phyloP scores from a whole-genome alignment of 495 filamentous ascomycete genomes.

The Podospora bellae-mahoneyi region DNA sequence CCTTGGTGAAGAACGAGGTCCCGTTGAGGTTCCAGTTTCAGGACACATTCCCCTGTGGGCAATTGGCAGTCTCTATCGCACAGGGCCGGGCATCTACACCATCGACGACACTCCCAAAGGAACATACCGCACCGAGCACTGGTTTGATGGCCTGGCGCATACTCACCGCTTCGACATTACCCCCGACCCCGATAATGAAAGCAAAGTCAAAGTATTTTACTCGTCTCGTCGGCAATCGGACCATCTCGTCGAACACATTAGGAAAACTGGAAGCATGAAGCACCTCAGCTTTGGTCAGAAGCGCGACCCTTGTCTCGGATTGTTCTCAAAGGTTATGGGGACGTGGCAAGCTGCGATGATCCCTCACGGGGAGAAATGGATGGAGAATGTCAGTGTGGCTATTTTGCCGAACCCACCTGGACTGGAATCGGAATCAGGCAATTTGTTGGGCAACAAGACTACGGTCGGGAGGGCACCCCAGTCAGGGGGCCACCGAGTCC shows the following conservation, averaged over 20 bases:
- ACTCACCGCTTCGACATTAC: slow-evolving; percentile 69
- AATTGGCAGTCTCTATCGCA: slow-evolving; percentile 65
- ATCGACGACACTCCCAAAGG: slow-evolving; percentile 54
- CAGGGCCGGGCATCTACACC: slow-evolving; percentile 62
- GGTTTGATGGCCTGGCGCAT: slow-evolving; percentile 79
- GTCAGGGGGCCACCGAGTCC: neutral
- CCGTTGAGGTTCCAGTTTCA: slow-evolving; percentile 37
- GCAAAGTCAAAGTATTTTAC: slow-evolving; percentile 54
- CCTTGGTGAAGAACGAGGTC: slow-evolving; percentile 44
- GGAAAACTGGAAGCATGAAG: slow-evolving; percentile 46
- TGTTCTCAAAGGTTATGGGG: slow-evolving; percentile 63
- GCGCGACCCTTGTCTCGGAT: slow-evolving; percentile 62
- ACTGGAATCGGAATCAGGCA: neutral
- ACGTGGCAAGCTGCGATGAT: neutral
- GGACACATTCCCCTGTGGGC: slow-evolving; percentile 46
- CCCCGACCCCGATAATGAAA: slow-evolving; percentile 23
- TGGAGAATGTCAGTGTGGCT: slow-evolving; percentile 54
- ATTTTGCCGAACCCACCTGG: slow-evolving; percentile 35
- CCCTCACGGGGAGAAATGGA: slow-evolving; percentile 4
- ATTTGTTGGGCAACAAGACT: neutral
- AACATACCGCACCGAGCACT: slow-evolving; percentile 59
- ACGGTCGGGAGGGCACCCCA: neutral
- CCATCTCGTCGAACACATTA: slow-evolving; percentile 51
- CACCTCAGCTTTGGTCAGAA: slow-evolving; percentile 59
- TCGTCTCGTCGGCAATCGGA: slow-evolving; percentile 66